Evolutionary conservation across 805 yeast species (phyloP).

Genomic region (Maudiozyma serrabonitensis): DNA sequence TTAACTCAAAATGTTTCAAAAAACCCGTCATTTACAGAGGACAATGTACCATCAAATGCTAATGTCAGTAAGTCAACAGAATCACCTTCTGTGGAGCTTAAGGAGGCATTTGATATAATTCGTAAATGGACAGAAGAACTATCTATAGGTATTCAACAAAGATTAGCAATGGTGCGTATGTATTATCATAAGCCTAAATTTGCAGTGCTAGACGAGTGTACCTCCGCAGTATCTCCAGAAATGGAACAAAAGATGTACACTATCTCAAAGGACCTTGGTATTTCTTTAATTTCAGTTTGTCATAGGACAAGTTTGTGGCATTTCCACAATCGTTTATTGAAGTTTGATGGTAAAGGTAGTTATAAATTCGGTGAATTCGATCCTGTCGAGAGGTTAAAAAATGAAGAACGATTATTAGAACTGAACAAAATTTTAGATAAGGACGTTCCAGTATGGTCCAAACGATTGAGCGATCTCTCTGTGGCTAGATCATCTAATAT

Average conservation of each 20-base stretch:
- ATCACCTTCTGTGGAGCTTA: constrained; percentile 15
- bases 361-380: constrained; percentile 55
- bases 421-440: constrained; percentile 59
- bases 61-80: neutral
- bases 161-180: constrained; percentile 86
- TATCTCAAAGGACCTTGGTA: constrained; percentile 69
- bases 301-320: constrained; percentile 91
- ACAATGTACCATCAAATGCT: neutral
- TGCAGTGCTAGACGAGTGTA: constrained; percentile 93
- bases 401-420: constrained; percentile 68
- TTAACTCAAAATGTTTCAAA: constrained; percentile 15
- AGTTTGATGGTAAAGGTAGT: constrained; percentile 78
- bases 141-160: constrained; percentile 85
- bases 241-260: constrained; percentile 85
- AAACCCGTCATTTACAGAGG: neutral
- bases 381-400: constrained; percentile 59
- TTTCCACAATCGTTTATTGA: constrained; percentile 72
- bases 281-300: constrained; percentile 80
- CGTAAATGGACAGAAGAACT: constrained; percentile 85
- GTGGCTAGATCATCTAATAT: constrained; percentile 36
- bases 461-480: constrained; percentile 55
- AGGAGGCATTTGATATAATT: constrained; percentile 54
- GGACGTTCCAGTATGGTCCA: constrained; percentile 56
- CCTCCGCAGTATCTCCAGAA: constrained; percentile 85
- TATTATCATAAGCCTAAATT: constrained; percentile 86